A percentile compares a stretch with the other conserved stretches of the same genome.
Evolutionary conservation across 306 rosid genomes (phyloP).

Genomic region (Dryas alaskensis): DNA sequence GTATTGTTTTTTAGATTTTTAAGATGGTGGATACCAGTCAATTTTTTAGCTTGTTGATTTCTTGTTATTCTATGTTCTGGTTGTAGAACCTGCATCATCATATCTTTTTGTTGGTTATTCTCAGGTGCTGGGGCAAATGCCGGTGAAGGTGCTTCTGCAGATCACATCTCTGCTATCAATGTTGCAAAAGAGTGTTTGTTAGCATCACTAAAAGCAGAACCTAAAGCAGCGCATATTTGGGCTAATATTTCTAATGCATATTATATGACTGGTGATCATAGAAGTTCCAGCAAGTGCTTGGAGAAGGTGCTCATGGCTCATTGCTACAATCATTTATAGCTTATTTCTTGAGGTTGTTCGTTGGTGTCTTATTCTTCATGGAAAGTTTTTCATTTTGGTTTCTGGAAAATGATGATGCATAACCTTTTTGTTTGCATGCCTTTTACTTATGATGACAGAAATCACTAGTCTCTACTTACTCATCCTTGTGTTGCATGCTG

Average conservation of each 20-base stretch:
- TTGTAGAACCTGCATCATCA: slow-evolving; percentile 25
- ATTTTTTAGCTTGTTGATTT: slow-evolving; percentile 14
- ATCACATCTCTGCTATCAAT: slow-evolving; percentile 56
- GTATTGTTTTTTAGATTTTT: background rate
- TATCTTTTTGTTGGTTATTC: slow-evolving; percentile 14
- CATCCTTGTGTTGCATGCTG: background rate
- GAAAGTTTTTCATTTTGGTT: slow-evolving; percentile 26
- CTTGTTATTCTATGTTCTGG: slow-evolving; percentile 7
- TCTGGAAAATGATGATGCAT: background rate
- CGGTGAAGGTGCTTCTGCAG: slow-evolving; percentile 55
- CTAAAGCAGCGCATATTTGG: slow-evolving; percentile 91
- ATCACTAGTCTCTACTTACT: background rate
- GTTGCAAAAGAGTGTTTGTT: slow-evolving; percentile 91
- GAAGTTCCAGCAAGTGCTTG: slow-evolving; percentile 89
- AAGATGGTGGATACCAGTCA: slow-evolving; percentile 17
- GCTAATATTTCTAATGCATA: slow-evolving; percentile 86
- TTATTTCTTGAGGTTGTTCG: slow-evolving; percentile 46
- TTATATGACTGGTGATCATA: slow-evolving; percentile 68
- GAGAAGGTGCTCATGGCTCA: slow-evolving; percentile 86
- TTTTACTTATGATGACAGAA: background rate
- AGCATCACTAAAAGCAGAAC: slow-evolving; percentile 72
- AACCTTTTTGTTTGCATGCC: background rate
- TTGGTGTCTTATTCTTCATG: slow-evolving; percentile 43
- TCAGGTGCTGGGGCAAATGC: slow-evolving; percentile 92
- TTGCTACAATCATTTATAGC: slow-evolving; percentile 47